Evolutionary conservation across 108 stramenopile species (phyloP).

Genomic region (Epithemia pelagica): DNA sequence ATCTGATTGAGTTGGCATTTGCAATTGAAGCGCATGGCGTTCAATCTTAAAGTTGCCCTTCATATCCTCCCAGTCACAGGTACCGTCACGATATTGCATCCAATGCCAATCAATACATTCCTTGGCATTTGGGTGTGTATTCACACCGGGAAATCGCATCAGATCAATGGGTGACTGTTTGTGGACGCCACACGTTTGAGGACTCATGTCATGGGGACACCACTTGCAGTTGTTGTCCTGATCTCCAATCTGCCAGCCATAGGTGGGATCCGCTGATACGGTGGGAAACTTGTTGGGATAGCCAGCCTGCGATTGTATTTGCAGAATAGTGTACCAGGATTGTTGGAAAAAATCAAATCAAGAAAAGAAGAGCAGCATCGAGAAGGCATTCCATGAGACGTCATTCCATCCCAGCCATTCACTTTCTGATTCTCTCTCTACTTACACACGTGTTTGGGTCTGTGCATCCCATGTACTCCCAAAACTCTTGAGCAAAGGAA

Average conservation of each 20-base stretch:
- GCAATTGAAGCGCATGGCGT: slow-evolving; percentile 31
- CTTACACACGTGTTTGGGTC: not conserved
- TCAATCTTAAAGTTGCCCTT: slow-evolving; percentile 31
- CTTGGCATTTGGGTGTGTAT: slow-evolving; percentile 6
- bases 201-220: slow-evolving; percentile 20
- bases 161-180: slow-evolving; percentile 33
- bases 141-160: slow-evolving; percentile 15
- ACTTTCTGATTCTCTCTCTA: not conserved
- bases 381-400: too few species aligned
- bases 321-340: not conserved
- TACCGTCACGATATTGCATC: slow-evolving; percentile 39
- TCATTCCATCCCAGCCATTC: too few species aligned
- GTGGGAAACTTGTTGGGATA: slow-evolving; percentile 3
- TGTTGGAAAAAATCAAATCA: too few species aligned
- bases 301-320: not conserved
- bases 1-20: slow-evolving; percentile 19
- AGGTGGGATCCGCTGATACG: not conserved
- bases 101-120: slow-evolving; percentile 29
- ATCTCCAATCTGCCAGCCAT: not conserved
- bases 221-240: slow-evolving; percentile 24
- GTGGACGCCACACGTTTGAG: slow-evolving; percentile 27
- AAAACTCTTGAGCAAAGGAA: not conserved
- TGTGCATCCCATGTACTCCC: not conserved
- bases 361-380: too few species aligned
- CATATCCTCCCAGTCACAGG: slow-evolving; percentile 27